A percentile compares a stretch with the other conserved stretches of the same genome.
phyloP scores from a whole-genome alignment of 2,329 filamentous ascomycete species.

The Aspergillus neotritici region DNA sequence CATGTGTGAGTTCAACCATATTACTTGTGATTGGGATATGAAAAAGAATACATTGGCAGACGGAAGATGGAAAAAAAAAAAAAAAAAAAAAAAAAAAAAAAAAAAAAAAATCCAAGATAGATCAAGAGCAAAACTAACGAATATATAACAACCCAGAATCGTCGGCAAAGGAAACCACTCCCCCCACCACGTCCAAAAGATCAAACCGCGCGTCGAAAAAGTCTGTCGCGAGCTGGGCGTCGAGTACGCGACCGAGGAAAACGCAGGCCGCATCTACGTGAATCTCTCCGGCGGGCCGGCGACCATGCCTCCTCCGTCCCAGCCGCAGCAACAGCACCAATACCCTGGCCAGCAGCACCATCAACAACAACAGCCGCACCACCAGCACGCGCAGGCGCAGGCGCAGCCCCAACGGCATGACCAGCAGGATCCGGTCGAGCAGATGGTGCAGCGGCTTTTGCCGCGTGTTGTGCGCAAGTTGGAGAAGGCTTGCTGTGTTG shows the following conservation, averaged over 20 bases:
- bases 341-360: conserved; percentile 33
- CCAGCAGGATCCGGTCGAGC: conserved; percentile 53
- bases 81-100: background rate
- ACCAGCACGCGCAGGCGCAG: conserved; percentile 36
- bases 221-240: conserved; percentile 78
- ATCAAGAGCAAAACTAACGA: background rate
- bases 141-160: conserved; percentile 49
- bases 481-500: conserved; percentile 64
- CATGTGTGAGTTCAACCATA: conserved; percentile 57
- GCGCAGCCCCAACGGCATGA: conserved; percentile 43
- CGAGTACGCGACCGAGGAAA: conserved; percentile 78
- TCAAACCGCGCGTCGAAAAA: conserved; percentile 90
- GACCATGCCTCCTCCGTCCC: conserved; percentile 34
- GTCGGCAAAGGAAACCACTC: conserved; percentile 94
- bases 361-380: conserved; percentile 35
- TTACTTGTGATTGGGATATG: no score
- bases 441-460: conserved; percentile 57
- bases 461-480: conserved; percentile 59
- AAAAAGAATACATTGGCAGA: no score
- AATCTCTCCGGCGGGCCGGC: conserved; percentile 71
- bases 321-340: conserved; percentile 42
- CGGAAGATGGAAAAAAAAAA: background rate
- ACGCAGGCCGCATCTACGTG: conserved; percentile 82
- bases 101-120: background rate
- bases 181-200: conserved; percentile 74